These are phyloP conservation scores for Heliamphora pulchella DNA, from an alignment of 179 eudicot species.

Conservation along the genomic window DNA sequence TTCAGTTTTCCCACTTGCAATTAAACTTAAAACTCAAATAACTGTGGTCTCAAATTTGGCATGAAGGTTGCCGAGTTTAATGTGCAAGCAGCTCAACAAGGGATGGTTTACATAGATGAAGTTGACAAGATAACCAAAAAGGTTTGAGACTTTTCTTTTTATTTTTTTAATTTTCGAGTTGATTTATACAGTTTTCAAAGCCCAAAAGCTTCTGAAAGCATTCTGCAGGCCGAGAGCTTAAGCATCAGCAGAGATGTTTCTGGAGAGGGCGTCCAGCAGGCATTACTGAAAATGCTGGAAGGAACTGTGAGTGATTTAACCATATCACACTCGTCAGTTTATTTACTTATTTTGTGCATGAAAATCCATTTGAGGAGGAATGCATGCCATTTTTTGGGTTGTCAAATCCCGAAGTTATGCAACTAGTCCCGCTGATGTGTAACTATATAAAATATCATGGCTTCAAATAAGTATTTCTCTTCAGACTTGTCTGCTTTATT, in stretches of 20 bases:
- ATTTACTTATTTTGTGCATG: neutral
- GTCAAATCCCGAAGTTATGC: neutral
- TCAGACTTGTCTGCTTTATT: neutral
- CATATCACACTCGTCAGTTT: neutral
- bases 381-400: neutral
- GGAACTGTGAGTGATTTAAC: constrained; percentile 48
- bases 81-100: constrained; percentile 64
- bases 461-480: neutral
- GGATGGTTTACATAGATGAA: constrained; percentile 69
- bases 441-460: neutral
- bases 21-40: neutral
- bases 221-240: constrained; percentile 51
- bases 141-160: constrained; percentile 22
- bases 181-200: neutral
- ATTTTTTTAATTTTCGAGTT: neutral
- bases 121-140: constrained; percentile 68
- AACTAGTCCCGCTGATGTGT: neutral
- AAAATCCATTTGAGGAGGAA: neutral
- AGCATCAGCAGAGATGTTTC: constrained; percentile 69
- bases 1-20: neutral
- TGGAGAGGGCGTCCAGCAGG: constrained; percentile 77
- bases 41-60: constrained; percentile 16
- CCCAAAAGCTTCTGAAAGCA: neutral
- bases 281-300: constrained; percentile 69
- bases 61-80: constrained; percentile 57